Percentiles rank a stretch among this genome's conserved stretches.
Conservation (phyloP, 306 rosid genomes). For the Medicago truncatula region MtrunA17r5.0-ANR NC_053045.1:30810001-30810500, state of each 20-base stretch:
- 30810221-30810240: constrained; percentile 54
- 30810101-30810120: constrained; percentile 51
- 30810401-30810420: constrained; percentile 77
- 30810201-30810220: constrained; percentile 65
- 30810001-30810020: constrained; percentile 53
- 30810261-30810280: constrained; percentile 91
- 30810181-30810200: constrained; percentile 57
- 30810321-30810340: constrained; percentile 75
- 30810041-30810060: constrained; percentile 51
- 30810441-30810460: constrained; percentile 75
- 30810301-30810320: constrained; percentile 82
- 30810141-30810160: constrained; percentile 56
- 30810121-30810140: constrained; percentile 68
- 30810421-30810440: constrained; percentile 96
- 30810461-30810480: constrained; percentile 61
- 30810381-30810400: constrained; percentile 76
- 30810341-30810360: constrained; percentile 69
- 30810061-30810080: constrained; percentile 59
- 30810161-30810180: constrained; percentile 56
- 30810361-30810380: constrained; percentile 57
- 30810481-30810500: constrained; percentile 60
- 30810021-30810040: constrained; percentile 53
- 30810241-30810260: constrained; percentile 79
- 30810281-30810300: constrained; percentile 84
- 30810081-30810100: constrained; percentile 52